A percentile compares a stretch with the other conserved stretches of the same genome.
Evolutionary conservation across 2,329 filamentous ascomycete species (phyloP).

Genomic region (Alternaria conjuncta): DNA sequence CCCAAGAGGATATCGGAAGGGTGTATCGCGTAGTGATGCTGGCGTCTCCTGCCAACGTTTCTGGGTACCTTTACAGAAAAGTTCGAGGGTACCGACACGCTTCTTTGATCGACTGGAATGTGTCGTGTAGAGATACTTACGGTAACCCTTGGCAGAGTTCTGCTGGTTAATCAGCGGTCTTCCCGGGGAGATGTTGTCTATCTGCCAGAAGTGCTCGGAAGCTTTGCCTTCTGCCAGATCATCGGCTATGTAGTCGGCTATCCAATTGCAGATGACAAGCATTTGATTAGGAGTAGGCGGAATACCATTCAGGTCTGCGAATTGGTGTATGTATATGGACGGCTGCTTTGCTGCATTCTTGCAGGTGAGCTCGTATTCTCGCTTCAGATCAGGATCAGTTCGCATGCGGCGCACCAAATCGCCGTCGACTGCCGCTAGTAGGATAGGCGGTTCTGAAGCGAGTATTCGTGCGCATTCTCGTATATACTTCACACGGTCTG

Average conservation of each 20-base stretch:
- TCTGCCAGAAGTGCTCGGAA: slow-evolving; percentile 12
- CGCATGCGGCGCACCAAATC: slow-evolving; percentile 24
- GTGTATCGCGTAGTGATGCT: slow-evolving; percentile 10
- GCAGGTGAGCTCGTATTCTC: slow-evolving; percentile 17
- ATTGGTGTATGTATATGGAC: slow-evolving; percentile 38
- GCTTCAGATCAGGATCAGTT: slow-evolving; percentile 18
- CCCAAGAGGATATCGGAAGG: slow-evolving; percentile 25
- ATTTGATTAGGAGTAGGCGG: slow-evolving; percentile 35
- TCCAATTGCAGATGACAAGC: slow-evolving; percentile 22
- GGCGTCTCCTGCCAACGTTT: slow-evolving; percentile 21
- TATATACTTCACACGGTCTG: slow-evolving; percentile 16
- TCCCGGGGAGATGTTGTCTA: slow-evolving; percentile 22
- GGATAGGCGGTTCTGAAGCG: slow-evolving; percentile 30
- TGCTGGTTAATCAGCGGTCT: slow-evolving; percentile 16
- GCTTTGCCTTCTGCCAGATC: not conserved
- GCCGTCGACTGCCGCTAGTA: slow-evolving; percentile 35
- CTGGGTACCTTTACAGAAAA: slow-evolving; percentile 25
- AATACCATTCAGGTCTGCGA: slow-evolving; percentile 26
- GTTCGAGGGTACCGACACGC: slow-evolving; percentile 21
- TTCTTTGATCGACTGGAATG: slow-evolving; percentile 13
- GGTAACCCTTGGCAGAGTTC: slow-evolving; percentile 17
- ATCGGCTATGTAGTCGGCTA: slow-evolving; percentile 24
- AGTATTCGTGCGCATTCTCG: slow-evolving; percentile 38
- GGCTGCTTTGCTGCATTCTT: slow-evolving; percentile 16
- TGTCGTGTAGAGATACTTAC: slow-evolving; percentile 34